Percentiles rank a stretch among this genome's conserved stretches.
These are phyloP conservation scores for Aspergillus proliferans DNA, from an alignment of 2,329 filamentous ascomycete genomes.

Conservation along the genomic window DNA sequence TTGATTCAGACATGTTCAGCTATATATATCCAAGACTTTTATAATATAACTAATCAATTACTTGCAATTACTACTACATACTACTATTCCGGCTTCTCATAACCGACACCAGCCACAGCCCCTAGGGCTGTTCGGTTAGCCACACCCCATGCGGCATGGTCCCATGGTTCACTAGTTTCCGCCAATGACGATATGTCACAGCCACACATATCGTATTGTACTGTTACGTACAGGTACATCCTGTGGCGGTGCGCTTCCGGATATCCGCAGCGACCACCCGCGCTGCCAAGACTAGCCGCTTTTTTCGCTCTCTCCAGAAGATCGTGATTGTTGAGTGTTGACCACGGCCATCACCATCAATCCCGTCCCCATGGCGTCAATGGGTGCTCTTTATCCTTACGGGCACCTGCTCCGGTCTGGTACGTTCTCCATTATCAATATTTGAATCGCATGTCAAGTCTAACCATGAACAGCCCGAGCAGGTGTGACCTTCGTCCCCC, in stretches of 20 bases:
- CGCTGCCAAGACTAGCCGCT: not conserved
- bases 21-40: not conserved
- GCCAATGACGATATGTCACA: not conserved
- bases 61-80: not conserved
- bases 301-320: not conserved
- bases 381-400: conserved; percentile 31
- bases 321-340: not conserved
- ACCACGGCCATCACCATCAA: not conserved
- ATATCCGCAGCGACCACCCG: not conserved
- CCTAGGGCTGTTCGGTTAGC: not conserved
- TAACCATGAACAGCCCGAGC: conserved; percentile 23
- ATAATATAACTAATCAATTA: no score
- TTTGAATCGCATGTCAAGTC: not conserved
- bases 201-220: not conserved
- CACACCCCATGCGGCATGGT: not conserved
- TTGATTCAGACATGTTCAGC: not conserved
- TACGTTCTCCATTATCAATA: conserved; percentile 12
- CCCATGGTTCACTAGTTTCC: not conserved
- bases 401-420: conserved; percentile 35
- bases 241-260: not conserved
- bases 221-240: not conserved
- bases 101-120: not conserved
- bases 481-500: conserved; percentile 27
- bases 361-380: conserved; percentile 29
- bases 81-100: not conserved